Evolutionary conservation across 106 monocot species (phyloP), one percentile per base, ranked within the genome.

Genomic region (Apostasia ramifera): DNA sequence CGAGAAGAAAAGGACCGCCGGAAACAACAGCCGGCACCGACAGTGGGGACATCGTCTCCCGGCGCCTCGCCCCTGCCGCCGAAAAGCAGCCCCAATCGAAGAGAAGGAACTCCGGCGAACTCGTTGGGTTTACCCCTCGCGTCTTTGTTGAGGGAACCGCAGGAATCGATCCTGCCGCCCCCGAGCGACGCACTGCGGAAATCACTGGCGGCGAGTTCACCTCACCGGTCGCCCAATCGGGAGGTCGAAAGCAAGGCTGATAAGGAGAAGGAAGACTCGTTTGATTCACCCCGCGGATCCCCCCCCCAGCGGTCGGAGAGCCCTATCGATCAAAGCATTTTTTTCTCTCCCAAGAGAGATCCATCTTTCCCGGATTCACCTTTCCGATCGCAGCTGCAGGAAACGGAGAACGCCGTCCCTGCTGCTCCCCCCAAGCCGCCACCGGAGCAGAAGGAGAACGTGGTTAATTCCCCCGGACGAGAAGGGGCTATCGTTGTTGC

Each of bases 221-320:
- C 52, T 51, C n/a, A 43, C 40, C 15, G 45, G 44, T 70, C 57
- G n/a, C 56, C 44, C 40, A 2, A n/a, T 42, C 70, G 14, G 64
- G 39, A 15, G 14, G 60, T 61, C 60, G 60, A 71, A 26, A 3
- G 13, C 26, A 47, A 55, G 13, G 74, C 26, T 26, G 65, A 6
- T 40, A 73, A 47, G 6, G 63, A 74, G 67, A 67, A 60, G 59
- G 50, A 45, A 44, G 55, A 58, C 48, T 70, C 57, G 8, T 70
- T 59, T 13, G 8, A 41, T 44, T 69, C 26, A 26, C 26, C 26
- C 26, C 26, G 26, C 26, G 26, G 26, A 26, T 26, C 26, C 26
- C 26, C 26, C 26, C 26, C 26, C 0, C 26, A 26, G 26, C 26
- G 26, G 26, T 26, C 26, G 26, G 26, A 62, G 37, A 44, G 44